A percentile compares a stretch with the other conserved stretches of the same genome.
These are phyloP conservation scores for Trichosporon sp. DNA, from an alignment of 1,284 basidiomycete species.

Conservation along the genomic window DNA sequence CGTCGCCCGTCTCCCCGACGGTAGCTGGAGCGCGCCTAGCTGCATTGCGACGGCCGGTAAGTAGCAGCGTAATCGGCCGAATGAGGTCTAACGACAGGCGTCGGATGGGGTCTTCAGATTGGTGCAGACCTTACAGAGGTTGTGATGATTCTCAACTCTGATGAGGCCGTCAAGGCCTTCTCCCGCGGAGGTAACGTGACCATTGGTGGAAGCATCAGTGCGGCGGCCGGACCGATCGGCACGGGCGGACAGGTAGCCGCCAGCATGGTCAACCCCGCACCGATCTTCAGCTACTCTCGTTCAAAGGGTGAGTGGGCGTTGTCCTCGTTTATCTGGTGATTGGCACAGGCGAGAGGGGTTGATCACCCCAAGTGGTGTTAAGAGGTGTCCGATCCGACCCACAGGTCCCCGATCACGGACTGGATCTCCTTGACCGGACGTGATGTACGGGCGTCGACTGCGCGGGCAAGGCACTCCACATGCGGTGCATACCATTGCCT, in stretches of 20 bases:
- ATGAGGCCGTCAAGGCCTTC: conserved; percentile 94
- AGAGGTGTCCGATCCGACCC: neutral
- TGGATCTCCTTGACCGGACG: neutral
- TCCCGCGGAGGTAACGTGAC: conserved; percentile 94
- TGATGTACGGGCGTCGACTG: neutral
- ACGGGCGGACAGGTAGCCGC: conserved; percentile 90
- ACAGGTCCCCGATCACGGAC: neutral
- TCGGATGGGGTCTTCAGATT: conserved; percentile 95
- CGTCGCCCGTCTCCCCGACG: conserved; percentile 90
- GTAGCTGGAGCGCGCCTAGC: conserved; percentile 94
- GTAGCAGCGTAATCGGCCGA: neutral
- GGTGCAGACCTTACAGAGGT: conserved; percentile 69
- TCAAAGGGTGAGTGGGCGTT: conserved; percentile 69
- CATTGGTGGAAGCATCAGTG: conserved; percentile 80
- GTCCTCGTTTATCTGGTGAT: neutral
- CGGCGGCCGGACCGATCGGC: conserved; percentile 87
- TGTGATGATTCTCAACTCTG: conserved; percentile 89
- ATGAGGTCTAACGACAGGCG: conserved; percentile 36
- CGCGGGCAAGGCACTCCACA: neutral
- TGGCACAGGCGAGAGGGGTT: neutral
- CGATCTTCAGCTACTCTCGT: conserved; percentile 96
- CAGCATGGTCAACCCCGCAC: conserved; percentile 84
- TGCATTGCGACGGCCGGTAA: conserved; percentile 93
- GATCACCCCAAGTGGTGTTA: neutral
- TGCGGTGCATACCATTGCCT: neutral